Evolutionary conservation across 768 basidiomycete species (phyloP), one percentile per base, ranked within the genome.

Genomic region (Macrolepiota fuliginosa): DNA sequence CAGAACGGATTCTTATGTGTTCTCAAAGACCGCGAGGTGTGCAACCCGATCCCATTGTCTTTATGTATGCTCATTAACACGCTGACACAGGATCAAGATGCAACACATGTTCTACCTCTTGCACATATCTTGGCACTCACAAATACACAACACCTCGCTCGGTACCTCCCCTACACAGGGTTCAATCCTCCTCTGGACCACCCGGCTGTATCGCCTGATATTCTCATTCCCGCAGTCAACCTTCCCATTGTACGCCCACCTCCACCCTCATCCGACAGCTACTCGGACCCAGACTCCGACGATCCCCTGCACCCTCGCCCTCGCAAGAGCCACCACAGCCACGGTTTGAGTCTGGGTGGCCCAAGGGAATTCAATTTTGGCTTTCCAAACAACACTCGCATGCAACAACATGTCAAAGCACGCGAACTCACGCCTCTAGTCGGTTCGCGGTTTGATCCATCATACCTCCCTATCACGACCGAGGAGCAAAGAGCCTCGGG

Each of bases 1-100:
- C 75, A 78, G 56, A 80, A 84, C 24, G 88, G 86, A 0, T 66
- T 76, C 22, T 69, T 91, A n/a, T 77, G 72, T 54, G 68, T 91
- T 15, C 84, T 77, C 66, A 84, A 81, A 66, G 77, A 81, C 25
- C 77, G 81, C 29, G 71, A 78, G 62, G 89, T 89, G 66, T 57
- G 80, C 75, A 25, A 27, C 56, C 54, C 50, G 27, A 39, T 22
- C 19, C 54, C 49, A 46, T 32, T 58, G 3, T 45, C 19, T 9
- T 45, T 19, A 40, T 40, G 1, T n/a, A 39, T 59, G 37, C 40
- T 35, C 57, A 25, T 15, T n/a, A 40, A 51, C 54, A n/a, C n/a
- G n/a, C 25, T 29, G 2, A 40, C 13, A 10, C n/a, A 66, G 65
- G 58, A 64, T 29, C 27, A 59, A 25, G 47, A 60, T 12, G 61